Evolutionary conservation across 345 rosid species (phyloP), one percentile per base, ranked within the genome.

Genomic region (Citrus cavaleriei): DNA sequence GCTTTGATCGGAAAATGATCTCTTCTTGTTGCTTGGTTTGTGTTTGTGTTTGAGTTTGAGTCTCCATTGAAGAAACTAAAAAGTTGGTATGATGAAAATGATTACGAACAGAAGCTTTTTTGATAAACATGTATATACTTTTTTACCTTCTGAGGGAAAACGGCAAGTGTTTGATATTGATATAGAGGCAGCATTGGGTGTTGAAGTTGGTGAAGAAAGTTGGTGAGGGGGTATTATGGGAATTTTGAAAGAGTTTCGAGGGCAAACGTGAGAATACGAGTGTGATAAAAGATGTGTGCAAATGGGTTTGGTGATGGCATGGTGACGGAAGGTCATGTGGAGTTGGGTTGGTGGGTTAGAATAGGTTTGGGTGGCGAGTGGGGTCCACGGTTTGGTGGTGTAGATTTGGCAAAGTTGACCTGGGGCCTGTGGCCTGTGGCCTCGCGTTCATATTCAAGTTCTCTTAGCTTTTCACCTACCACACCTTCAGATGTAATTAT

Each of bases 1-100:
- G 88, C 62, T 92, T 95, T 40, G 96, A 95, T 7, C 93, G 89
- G 87, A 78, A 95, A 71, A 92, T 86, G 87, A 86, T 71, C 58
- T 92, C 89, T 74, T 73, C 83, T 62, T 82, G 71, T 66, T 77
- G 62, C 4, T 77, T 79, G 28, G 35, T 37, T 55, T 51, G 57
- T 51, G 21, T 32, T 32, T 32, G 34, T 32, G 34, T 37, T 54
- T 49, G 54, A 10, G 54, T 4, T 49, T 54, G 76, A 59, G 72
- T 22, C 30, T 82, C 88, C 87, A 85, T 85, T 14, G 77, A 22
- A 1, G 30, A 19, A 42, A 42, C 16, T 51, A 51, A 51, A 51
- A 51, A 3, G 51, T 42, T 46, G 51, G 51, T 42, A 3, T 13
- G 51, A 46, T 3, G 18, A 59, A 24, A 73, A 25, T n/a, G 5